Conservation (phyloP, 2,329 filamentous ascomycete species). For the Coniochaeta sp. region DNA sequence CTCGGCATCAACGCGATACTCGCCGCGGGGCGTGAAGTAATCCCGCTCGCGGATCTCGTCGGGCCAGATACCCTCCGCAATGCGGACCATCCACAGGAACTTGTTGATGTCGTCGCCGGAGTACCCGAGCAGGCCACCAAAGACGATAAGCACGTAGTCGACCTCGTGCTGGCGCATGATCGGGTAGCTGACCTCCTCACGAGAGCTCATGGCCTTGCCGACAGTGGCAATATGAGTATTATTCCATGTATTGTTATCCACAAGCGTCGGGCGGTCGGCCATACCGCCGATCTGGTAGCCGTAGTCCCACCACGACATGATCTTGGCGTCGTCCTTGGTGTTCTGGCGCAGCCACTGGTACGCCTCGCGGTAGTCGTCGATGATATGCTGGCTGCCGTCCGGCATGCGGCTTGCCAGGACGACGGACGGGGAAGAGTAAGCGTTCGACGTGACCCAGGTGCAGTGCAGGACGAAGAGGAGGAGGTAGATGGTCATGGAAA, state of each 20-base stretch:
- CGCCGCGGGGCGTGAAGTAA: slow-evolving; percentile 89
- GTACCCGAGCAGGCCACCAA: slow-evolving; percentile 91
- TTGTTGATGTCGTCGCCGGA: slow-evolving; percentile 99
- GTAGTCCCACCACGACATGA: slow-evolving; percentile 99
- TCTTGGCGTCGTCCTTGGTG: slow-evolving; percentile 88
- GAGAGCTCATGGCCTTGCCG: slow-evolving; percentile 96
- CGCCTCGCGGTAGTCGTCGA: slow-evolving; percentile 97
- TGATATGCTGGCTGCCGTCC: slow-evolving; percentile 95
- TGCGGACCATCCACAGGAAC: slow-evolving; percentile 99
- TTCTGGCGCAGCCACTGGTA: slow-evolving; percentile 99
- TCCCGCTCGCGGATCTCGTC: slow-evolving; percentile 96
- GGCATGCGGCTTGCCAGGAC: slow-evolving; percentile 88
- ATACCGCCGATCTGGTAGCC: slow-evolving; percentile 99
- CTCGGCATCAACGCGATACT: slow-evolving; percentile 89
- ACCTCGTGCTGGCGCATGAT: slow-evolving; percentile 99
- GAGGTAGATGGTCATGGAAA: slow-evolving; percentile 69
- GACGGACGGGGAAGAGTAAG: slow-evolving; percentile 96
- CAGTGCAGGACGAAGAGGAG: slow-evolving; percentile 94
- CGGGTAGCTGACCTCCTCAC: slow-evolving; percentile 95
- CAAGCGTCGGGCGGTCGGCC: slow-evolving; percentile 92
- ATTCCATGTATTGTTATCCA: slow-evolving; percentile 99
- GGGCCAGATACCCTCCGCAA: slow-evolving; percentile 99
- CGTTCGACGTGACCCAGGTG: slow-evolving; percentile 98
- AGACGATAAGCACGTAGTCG: slow-evolving; percentile 96
- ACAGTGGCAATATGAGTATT: slow-evolving; percentile 99